Conservation (phyloP, 148 eudicot genomes). For the Cornus suecica region DNA sequence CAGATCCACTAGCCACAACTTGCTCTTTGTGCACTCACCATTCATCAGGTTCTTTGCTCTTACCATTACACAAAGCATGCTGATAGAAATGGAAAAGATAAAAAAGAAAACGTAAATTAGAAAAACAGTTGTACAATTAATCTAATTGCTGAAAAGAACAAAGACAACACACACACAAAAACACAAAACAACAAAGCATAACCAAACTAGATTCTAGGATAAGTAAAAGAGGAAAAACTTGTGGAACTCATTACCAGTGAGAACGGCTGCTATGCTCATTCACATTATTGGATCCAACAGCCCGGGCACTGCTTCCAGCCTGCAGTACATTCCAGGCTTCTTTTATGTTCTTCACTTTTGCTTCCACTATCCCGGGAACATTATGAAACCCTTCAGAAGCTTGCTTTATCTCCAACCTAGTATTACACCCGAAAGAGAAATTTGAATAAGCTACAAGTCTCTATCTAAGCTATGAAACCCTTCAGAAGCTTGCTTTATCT, state of each 20-base stretch:
- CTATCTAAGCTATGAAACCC: background rate
- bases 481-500: no score
- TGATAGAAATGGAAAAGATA: slow-evolving; percentile 22
- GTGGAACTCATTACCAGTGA: slow-evolving; percentile 57
- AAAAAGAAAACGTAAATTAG: background rate
- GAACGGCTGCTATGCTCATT: slow-evolving; percentile 97
- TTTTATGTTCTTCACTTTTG: slow-evolving; percentile 60
- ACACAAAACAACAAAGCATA: background rate
- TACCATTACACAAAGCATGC: slow-evolving; percentile 82
- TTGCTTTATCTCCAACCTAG: slow-evolving; percentile 91
- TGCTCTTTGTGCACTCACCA: slow-evolving; percentile 94
- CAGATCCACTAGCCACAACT: slow-evolving; percentile 97
- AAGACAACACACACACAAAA: background rate
- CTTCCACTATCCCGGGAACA: slow-evolving; percentile 89
- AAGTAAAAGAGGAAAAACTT: background rate
- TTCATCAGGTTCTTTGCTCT: slow-evolving; percentile 73
- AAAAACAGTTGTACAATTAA: background rate
- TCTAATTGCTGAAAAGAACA: background rate
- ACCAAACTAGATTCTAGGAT: background rate
- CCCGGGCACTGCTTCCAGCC: slow-evolving; percentile 82
- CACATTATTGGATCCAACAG: slow-evolving; percentile 94
- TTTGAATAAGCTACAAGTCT: background rate
- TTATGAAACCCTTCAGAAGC: slow-evolving; percentile 77
- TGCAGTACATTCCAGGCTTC: slow-evolving; percentile 88
- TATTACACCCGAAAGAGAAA: background rate